phyloP scores from a whole-genome alignment of 108 stramenopile species.

The Poteriospumella lacustris region DNA sequence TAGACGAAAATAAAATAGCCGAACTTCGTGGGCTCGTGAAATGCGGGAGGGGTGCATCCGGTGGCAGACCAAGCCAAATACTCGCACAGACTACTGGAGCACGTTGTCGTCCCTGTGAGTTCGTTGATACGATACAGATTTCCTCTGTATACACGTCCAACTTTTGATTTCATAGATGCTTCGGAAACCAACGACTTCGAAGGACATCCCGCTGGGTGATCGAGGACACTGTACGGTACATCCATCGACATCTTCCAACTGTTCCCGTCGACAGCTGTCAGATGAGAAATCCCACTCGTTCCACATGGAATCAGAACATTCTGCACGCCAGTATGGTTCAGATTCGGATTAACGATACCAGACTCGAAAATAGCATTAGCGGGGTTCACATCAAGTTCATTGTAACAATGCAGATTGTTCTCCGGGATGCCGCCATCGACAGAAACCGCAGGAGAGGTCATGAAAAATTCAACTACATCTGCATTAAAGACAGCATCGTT shows the following conservation, averaged over 20 bases:
- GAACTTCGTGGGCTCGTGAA: conserved; percentile 29
- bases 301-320: not conserved
- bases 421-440: not conserved
- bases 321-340: conserved; percentile 21
- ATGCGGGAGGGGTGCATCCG: not conserved
- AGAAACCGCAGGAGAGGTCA: not conserved
- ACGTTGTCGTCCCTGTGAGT: not conserved
- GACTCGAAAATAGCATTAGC: not conserved
- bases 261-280: not conserved
- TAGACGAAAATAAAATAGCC: conserved; percentile 12
- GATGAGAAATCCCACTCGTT: not conserved
- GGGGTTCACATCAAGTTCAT: conserved; percentile 14
- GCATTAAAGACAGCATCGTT: conserved; percentile 16
- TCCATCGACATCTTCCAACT: not conserved
- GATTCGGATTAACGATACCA: conserved; percentile 23
- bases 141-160: not conserved
- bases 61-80: conserved; percentile 30
- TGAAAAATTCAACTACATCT: conserved; percentile 23
- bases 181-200: too few species aligned
- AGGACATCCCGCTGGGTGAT: not conserved
- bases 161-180: not conserved
- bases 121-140: conserved; percentile 28
- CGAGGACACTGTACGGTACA: not conserved
- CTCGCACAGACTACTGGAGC: not conserved
- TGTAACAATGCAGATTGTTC: conserved; percentile 22